Percentiles rank a stretch among this genome's conserved stretches.
These are phyloP conservation scores for Myxozyma mucilagina DNA, from an alignment of 805 yeast genomes.

Conservation along the genomic window DNA sequence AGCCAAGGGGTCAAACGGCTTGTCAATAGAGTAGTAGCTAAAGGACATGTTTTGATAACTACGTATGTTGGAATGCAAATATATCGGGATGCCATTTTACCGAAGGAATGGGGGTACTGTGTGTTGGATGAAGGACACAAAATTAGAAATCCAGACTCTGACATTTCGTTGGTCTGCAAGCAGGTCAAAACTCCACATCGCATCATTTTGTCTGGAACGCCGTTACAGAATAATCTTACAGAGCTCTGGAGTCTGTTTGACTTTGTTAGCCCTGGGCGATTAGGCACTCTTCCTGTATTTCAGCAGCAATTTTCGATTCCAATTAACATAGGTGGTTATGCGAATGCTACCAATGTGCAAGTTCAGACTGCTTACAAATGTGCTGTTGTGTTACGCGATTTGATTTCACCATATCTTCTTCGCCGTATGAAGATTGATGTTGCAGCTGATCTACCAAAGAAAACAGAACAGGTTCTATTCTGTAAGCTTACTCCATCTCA, in stretches of 20 bases:
- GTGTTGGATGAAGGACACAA: constrained; percentile 96
- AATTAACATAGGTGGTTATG: constrained; percentile 95
- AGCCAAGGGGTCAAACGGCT: constrained; percentile 33
- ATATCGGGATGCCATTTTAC: constrained; percentile 62
- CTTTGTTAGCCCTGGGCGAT: constrained; percentile 88
- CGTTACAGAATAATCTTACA: constrained; percentile 87
- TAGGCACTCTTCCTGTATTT: constrained; percentile 93
- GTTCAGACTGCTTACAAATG: constrained; percentile 96
- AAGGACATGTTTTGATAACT: constrained; percentile 83
- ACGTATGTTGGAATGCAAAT: constrained; percentile 85
- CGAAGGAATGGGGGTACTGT: constrained; percentile 82
- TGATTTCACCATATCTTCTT: constrained; percentile 84
- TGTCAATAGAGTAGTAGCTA: constrained; percentile 28
- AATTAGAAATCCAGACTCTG: constrained; percentile 91
- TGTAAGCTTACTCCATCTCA: constrained; percentile 81
- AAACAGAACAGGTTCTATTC: constrained; percentile 90
- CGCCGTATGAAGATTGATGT: constrained; percentile 90
- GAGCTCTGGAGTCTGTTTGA: constrained; percentile 96
- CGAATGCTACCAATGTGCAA: constrained; percentile 93
- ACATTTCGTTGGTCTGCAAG: constrained; percentile 80
- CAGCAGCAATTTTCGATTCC: constrained; percentile 91
- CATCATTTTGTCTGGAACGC: constrained; percentile 90
- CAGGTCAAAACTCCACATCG: constrained; percentile 81
- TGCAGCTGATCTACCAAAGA: constrained; percentile 90
- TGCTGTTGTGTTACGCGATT: constrained; percentile 84